phyloP scores from a whole-genome alignment of 2,329 filamentous ascomycete genomes.

The Chrysoporthe puriensis region DNA sequence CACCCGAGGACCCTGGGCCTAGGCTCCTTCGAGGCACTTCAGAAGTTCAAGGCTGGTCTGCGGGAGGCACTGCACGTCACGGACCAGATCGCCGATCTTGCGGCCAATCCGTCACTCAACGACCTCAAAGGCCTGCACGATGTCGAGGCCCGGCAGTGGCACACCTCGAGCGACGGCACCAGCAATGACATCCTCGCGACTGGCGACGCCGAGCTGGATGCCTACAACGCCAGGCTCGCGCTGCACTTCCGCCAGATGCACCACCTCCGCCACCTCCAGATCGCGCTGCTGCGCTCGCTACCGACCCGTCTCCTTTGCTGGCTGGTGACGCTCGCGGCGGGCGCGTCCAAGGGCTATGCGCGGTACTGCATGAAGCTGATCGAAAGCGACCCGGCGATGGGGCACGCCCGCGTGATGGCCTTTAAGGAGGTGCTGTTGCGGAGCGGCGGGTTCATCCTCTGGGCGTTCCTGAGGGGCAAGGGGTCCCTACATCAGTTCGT shows the following conservation, averaged over 20 bases:
- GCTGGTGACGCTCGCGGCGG: slow-evolving; percentile 14
- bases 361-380: slow-evolving; percentile 12
- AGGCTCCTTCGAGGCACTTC: not conserved
- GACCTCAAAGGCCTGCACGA: not conserved
- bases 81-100: slow-evolving; percentile 21
- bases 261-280: slow-evolving; percentile 7
- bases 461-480: slow-evolving; percentile 23
- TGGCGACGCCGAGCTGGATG: not conserved
- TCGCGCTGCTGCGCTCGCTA: not conserved
- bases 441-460: slow-evolving; percentile 22
- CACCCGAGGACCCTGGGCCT: slow-evolving; percentile 12
- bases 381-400: slow-evolving; percentile 18
- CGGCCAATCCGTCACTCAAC: slow-evolving; percentile 2
- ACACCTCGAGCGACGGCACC: not conserved
- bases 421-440: slow-evolving; percentile 26
- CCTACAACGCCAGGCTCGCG: slow-evolving; percentile 1
- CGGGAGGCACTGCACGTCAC: slow-evolving; percentile 16
- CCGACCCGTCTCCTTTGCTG: slow-evolving; percentile 5
- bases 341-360: slow-evolving; percentile 5
- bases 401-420: slow-evolving; percentile 19
- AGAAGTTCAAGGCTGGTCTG: slow-evolving; percentile 24
- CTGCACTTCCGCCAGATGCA: not conserved
- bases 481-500: slow-evolving; percentile 8
- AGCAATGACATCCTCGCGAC: not conserved
- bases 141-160: not conserved